Percentiles rank a stretch among this genome's conserved stretches.
Conservation (phyloP, 495 filamentous ascomycete species). For the Astrocystis sublimbata region DNA sequence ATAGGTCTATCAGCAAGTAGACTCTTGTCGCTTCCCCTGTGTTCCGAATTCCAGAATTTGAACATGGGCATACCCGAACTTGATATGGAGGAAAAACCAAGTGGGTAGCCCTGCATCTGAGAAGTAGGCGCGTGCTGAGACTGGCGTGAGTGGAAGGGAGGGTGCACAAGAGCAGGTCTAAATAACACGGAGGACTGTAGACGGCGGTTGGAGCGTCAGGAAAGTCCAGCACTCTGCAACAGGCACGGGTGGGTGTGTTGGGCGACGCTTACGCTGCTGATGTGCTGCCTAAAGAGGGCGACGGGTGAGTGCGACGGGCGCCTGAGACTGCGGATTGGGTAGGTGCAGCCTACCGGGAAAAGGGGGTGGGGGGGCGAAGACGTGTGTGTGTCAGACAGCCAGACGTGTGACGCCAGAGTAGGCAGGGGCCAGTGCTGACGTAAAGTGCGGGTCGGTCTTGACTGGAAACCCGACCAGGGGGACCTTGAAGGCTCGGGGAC, state of each 20-base stretch:
- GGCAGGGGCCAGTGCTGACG: constrained; percentile 39
- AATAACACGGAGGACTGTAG: background rate
- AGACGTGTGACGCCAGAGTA: constrained; percentile 27
- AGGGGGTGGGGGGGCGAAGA: constrained; percentile 22
- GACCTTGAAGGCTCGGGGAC: constrained; percentile 10
- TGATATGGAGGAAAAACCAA: constrained; percentile 19
- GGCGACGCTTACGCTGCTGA: constrained; percentile 2
- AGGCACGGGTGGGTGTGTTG: background rate
- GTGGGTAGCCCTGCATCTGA: constrained; percentile 1
- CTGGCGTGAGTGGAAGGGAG: background rate
- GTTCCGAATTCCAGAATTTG: constrained; percentile 52
- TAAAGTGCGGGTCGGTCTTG: constrained; percentile 31
- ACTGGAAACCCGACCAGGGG: constrained; percentile 3
- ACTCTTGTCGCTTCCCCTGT: constrained; percentile 49
- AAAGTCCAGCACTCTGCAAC: constrained; percentile 3
- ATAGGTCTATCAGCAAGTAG: constrained; percentile 37
- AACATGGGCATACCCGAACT: constrained; percentile 47
- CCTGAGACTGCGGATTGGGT: background rate
- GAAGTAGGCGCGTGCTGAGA: constrained; percentile 22
- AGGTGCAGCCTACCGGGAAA: background rate
- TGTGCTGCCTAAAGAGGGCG: constrained; percentile 16
- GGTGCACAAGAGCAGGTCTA: background rate
- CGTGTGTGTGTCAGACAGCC: too few species aligned
- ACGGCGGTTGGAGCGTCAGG: constrained; percentile 18
- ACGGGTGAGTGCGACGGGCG: too few species aligned